These are phyloP conservation scores for Trichosporon sp. DNA, from an alignment of 1,284 basidiomycete genomes.

Conservation along the genomic window DNA sequence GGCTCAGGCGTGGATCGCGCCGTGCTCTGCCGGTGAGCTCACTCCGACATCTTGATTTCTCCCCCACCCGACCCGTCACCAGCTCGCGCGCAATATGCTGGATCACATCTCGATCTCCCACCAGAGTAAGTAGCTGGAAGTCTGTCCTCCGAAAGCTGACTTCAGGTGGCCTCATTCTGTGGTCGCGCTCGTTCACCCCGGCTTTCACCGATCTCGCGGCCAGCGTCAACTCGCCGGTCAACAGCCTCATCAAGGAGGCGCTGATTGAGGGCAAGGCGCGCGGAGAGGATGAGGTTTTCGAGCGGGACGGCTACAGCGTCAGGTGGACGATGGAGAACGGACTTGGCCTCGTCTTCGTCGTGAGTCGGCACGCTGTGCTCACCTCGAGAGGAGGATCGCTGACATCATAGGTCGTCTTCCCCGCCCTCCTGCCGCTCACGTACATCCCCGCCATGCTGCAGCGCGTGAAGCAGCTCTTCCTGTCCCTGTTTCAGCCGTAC, in stretches of 20 bases:
- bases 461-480: slow-evolving; percentile 74
- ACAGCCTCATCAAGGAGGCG: slow-evolving; percentile 81
- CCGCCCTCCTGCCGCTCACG: slow-evolving; percentile 88
- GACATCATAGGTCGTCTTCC: slow-evolving; percentile 75
- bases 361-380: slow-evolving; percentile 50
- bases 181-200: slow-evolving; percentile 87
- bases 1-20: background rate
- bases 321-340: slow-evolving; percentile 91
- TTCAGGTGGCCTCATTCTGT: slow-evolving; percentile 83
- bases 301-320: slow-evolving; percentile 86
- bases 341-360: slow-evolving; percentile 89
- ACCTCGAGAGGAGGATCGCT: background rate
- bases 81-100: slow-evolving; percentile 56
- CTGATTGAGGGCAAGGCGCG: slow-evolving; percentile 67
- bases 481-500: slow-evolving; percentile 78
- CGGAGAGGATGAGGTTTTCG: slow-evolving; percentile 65
- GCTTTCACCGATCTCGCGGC: slow-evolving; percentile 66
- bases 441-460: slow-evolving; percentile 85
- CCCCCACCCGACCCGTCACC: background rate
- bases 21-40: background rate
- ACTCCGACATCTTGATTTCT: background rate
- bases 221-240: slow-evolving; percentile 79
- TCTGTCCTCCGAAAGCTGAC: background rate
- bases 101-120: slow-evolving; percentile 87
- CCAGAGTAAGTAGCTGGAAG: slow-evolving; percentile 58